Evolutionary conservation across 805 yeast species (phyloP), one percentile per base, ranked within the genome.

Genomic region (Allodekkera sacchari): DNA sequence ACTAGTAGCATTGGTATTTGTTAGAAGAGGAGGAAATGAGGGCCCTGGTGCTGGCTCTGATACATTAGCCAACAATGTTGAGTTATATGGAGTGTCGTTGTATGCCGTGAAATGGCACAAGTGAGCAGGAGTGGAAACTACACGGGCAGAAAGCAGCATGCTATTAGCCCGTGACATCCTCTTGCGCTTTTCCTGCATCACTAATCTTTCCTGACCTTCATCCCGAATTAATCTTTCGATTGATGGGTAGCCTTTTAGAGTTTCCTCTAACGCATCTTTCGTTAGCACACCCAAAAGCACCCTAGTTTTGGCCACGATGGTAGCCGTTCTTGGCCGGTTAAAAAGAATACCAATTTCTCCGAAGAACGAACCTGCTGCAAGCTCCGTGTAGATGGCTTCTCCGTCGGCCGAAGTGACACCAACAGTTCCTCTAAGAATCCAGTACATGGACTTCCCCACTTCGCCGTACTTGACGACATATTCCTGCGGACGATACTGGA

Each of bases 301-400:
- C 42, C 66, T 70, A 1, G 83, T 69, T 38, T 78, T 57, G 3
- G 88, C 80, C 15, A 80, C 73, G 10, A 81, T 87, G 3, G 87
- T 78, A 0, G 89, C 89, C 0, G 88, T 80, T 43, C 89, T 60
- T 13, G 88, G 87, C 30, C 88, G 59, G 49, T 77, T 77, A 56
- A 76, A 80, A 19, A 81, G 55, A 27, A 81, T 78, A 7, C 89
- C 89, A 33, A 81, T 80, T 47, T 82, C 89, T 10, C 92, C 92
- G 49, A 81, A 82, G 41, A 77, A 79, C 14, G 77, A 65, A 3
- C 89, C 89, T 4, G 77, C 66, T 4, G 68, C 66, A 7, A 81
- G 56, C 47, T 77, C 85, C 2, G 88, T 87, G 45, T 76, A 77
- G 4, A 74, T 64, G 4, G 82, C 69, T 53, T 81, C 89, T 18